Evolutionary conservation across 805 yeast species (phyloP).

Genomic region (Danielia reshetovae): DNA sequence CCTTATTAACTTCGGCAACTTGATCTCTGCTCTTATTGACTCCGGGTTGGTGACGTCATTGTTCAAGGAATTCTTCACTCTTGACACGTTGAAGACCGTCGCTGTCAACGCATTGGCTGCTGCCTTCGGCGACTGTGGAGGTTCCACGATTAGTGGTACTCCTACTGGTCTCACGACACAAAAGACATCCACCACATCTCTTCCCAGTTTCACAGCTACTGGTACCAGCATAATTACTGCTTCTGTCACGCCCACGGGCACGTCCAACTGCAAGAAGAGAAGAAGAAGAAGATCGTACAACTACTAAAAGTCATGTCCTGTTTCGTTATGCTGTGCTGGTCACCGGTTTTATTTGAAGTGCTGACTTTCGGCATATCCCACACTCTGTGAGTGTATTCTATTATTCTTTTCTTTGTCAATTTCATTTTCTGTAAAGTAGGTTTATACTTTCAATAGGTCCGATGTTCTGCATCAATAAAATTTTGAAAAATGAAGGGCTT

Average conservation of each 20-base stretch:
- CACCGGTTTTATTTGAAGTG: neutral
- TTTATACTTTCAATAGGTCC: neutral
- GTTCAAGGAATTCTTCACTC: conserved; percentile 35
- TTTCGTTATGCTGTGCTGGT: neutral
- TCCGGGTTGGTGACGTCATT: conserved; percentile 38
- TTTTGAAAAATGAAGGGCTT: too few species aligned
- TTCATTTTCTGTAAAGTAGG: neutral
- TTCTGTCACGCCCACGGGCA: conserved; percentile 15
- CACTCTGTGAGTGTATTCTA: neutral
- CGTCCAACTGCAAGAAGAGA: conserved; percentile 18
- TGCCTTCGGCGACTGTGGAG: conserved; percentile 36
- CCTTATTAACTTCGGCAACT: conserved; percentile 24
- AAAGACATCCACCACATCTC: conserved; percentile 22
- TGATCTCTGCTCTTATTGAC: conserved; percentile 26
- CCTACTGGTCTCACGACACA: conserved; percentile 20
- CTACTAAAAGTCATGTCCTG: conserved; percentile 6
- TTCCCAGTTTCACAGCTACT: conserved; percentile 18
- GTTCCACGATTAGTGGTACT: conserved; percentile 20
- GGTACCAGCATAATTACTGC: conserved; percentile 15
- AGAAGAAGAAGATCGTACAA: conserved; percentile 27
- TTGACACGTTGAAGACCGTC: conserved; percentile 36
- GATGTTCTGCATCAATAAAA: too few species aligned
- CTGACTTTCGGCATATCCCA: neutral
- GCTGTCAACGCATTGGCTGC: conserved; percentile 42
- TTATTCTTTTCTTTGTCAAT: neutral